Evolutionary conservation across 1,284 basidiomycete genomes (phyloP).

Genomic region (Apiotrichum porosum): DNA sequence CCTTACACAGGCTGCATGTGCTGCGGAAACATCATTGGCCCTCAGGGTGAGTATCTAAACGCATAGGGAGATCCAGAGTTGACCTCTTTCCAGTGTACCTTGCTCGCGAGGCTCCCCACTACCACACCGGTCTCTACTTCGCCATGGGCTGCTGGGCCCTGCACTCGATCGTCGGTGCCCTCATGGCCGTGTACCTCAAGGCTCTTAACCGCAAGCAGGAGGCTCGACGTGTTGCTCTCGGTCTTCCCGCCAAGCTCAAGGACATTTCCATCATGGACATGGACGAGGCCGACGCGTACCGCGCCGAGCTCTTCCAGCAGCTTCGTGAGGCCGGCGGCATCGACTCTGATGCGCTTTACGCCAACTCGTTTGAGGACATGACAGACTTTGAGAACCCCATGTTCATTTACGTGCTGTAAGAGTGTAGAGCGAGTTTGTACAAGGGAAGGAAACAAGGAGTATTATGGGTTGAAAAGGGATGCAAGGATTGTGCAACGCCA

Average conservation of each 20-base stretch:
- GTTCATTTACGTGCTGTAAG: conserved; percentile 12
- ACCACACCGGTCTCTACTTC: conserved; percentile 42
- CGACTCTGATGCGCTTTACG: background rate
- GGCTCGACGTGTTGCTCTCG: conserved; percentile 33
- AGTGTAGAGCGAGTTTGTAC: too few relatives aligned
- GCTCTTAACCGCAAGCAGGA: conserved; percentile 38
- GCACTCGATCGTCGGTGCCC: conserved; percentile 30
- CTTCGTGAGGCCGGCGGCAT: conserved; percentile 16
- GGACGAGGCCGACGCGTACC: conserved; percentile 31
- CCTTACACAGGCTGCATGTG: too few relatives aligned
- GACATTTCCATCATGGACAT: conserved; percentile 39
- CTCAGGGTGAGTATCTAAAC: too few relatives aligned
- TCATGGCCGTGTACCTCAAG: conserved; percentile 39
- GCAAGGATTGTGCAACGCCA: too few relatives aligned
- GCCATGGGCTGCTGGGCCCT: conserved; percentile 36
- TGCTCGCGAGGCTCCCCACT: conserved; percentile 26
- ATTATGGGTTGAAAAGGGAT: too few relatives aligned
- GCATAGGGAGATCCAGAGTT: too few relatives aligned
- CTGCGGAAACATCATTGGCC: conserved; percentile 29
- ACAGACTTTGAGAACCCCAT: conserved; percentile 14
- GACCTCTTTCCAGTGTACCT: too few relatives aligned
- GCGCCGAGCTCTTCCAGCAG: conserved; percentile 17
- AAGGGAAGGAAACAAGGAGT: too few relatives aligned
- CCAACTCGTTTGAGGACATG: conserved; percentile 8
- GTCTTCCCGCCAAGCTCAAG: conserved; percentile 36